Conservation (phyloP, 805 yeast species). For the Candida fluviatilis region DNA sequence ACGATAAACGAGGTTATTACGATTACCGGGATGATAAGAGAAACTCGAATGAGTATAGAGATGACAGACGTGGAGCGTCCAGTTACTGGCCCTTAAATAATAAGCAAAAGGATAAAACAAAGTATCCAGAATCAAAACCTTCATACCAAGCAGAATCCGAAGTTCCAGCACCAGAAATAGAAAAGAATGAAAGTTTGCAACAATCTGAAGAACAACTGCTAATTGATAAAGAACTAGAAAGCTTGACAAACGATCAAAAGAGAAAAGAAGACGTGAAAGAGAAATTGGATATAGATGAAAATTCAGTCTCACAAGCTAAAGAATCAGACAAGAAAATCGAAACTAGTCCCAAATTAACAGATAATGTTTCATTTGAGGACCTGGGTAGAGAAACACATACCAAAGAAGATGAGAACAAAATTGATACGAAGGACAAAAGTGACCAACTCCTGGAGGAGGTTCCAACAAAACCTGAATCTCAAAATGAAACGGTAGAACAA, state of each 20-base stretch:
- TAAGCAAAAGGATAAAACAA: background rate
- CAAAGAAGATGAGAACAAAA: too few species aligned
- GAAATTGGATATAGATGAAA: background rate
- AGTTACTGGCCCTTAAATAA: background rate
- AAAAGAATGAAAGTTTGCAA: too few species aligned
- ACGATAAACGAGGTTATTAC: slow-evolving; percentile 2
- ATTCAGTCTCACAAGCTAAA: background rate
- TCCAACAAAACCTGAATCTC: too few species aligned
- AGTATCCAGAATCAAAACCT: background rate
- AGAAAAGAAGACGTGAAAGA: background rate
- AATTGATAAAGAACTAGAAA: slow-evolving; percentile 3
- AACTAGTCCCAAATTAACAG: background rate
- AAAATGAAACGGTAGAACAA: too few species aligned
- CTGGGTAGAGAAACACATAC: too few species aligned
- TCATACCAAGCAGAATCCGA: background rate
- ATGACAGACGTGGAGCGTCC: background rate
- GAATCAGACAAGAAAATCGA: too few species aligned
- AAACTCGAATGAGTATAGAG: background rate
- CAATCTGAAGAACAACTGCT: slow-evolving; percentile 2
- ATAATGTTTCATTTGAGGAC: too few species aligned
- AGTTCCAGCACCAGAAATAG: too few species aligned
- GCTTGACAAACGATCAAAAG: background rate
- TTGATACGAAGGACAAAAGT: too few species aligned
- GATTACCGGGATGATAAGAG: slow-evolving; percentile 4
- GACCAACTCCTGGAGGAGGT: too few species aligned